Evolutionary conservation across 805 yeast genomes (phyloP), one percentile per base, ranked within the genome.

Genomic region (Scheffersomyces spartinae): DNA sequence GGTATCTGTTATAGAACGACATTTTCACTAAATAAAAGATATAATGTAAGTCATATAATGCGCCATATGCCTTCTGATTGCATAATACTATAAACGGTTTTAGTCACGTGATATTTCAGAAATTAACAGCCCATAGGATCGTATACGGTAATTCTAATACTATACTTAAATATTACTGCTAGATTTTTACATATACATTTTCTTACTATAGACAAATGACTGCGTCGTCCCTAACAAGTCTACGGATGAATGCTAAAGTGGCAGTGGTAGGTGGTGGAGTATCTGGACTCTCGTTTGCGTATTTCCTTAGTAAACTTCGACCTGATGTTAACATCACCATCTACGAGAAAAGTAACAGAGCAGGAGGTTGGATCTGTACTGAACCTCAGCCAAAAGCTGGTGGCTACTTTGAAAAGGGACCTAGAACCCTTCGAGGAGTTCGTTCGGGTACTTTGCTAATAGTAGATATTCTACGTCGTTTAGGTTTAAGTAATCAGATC

Each of bases 201-300:
- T 21, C 11, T 34, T 36, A 2, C 13, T 25, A 4, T 19, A 25
- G 9, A 9, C 25, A 5, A 11, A 5, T 34, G 35, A 2, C 28
- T 26, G 5, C 29, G 29, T 11, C 34, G 40, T 6, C 39, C 42
- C 3, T 41, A 37, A 1, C 32, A 36, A n/a, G n/a, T n/a, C 7
- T 39, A 39, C 24, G 39, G 16, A 19, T 23, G 10, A 47, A 48
- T 25, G 61, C 71, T 1, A 48, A 49, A 12, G 74, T 85, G 2
- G 85, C 80, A 1, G 80, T 86, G 0, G 43, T 85, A 1, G 98
- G 98, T 0, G 77, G 81, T 1, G 98, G 98, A 1, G 68, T 88
- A 2, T 79, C 95, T 0, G 96, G 96, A 0, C 57, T 91, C 3
- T 58, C 84, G 2, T 80, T 68, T 42, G 70, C 79, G 1, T 79